phyloP scores from a whole-genome alignment of 139 green algal species.

The Tetraselmis striata region DNA sequence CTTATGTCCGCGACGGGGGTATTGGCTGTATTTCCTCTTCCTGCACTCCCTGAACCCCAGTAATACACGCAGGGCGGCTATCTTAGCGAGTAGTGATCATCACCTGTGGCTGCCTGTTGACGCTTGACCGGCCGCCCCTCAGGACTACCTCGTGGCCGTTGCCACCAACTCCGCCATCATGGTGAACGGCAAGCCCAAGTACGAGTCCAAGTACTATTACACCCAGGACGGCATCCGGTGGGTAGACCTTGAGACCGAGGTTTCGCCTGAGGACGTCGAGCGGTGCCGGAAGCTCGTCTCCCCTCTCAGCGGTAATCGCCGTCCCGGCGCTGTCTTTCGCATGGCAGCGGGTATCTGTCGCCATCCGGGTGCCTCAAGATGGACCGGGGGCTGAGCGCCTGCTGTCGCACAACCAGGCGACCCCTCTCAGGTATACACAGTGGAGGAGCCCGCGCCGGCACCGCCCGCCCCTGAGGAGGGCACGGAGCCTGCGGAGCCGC shows the following conservation, averaged over 20 bases:
- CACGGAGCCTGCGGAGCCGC: slow-evolving; percentile 11
- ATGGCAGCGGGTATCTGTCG: too few relatives aligned
- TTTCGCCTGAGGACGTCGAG: slow-evolving; percentile 39
- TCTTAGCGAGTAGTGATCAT: too few relatives aligned
- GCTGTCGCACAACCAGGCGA: too few relatives aligned
- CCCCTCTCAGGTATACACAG: slow-evolving; percentile 34
- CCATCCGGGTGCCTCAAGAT: too few relatives aligned
- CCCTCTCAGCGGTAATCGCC: slow-evolving; percentile 31
- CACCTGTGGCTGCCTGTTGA: too few relatives aligned
- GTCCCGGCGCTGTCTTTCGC: too few relatives aligned
- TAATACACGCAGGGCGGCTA: too few relatives aligned
- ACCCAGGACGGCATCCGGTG: slow-evolving; percentile 56
- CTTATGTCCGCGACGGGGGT: too few relatives aligned
- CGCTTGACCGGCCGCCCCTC: too few relatives aligned
- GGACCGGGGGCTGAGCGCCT: too few relatives aligned
- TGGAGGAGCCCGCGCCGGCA: slow-evolving; percentile 18
- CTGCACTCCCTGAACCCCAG: too few relatives aligned
- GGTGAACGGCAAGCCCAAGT: slow-evolving; percentile 24
- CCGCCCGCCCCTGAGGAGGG: slow-evolving; percentile 2
- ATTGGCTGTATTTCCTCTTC: too few relatives aligned
- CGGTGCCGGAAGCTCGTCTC: slow-evolving; percentile 15
- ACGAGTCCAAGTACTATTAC: slow-evolving; percentile 58
- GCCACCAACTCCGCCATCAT: slow-evolving; percentile 35
- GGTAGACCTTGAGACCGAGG: slow-evolving; percentile 51
- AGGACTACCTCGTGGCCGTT: slow-evolving; percentile 67